Evolutionary conservation across 106 monocot species (phyloP), one percentile per base, ranked within the genome.

Genomic region (Phalaenopsis aphrodite): DNA sequence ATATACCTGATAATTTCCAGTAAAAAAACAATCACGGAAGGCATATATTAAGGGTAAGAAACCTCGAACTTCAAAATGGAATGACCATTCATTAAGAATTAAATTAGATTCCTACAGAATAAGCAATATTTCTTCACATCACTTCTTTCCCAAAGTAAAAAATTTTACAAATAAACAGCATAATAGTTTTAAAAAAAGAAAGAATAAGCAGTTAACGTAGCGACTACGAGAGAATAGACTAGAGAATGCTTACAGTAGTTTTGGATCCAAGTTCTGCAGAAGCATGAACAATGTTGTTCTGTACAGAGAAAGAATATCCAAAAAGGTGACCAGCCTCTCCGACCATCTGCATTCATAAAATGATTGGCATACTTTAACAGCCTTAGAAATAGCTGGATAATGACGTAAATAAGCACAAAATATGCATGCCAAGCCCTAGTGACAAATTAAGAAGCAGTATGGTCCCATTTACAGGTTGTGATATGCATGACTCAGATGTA

Each of bases 241-340:
- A 74, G 41, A 45, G 21, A 41, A 79, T 56, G 24, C 89, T 93
- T 79, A 99, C 99, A 57, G 95, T 99, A 72, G 99, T 95, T 93
- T 99, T 99, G 55, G 84, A 88, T 77, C 99, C 99, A 72, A 91
- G 89, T 67, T 93, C 85, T 47, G 92, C 91, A 75, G 99, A 93
- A 42, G 95, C 79, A 86, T 87, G 95, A 76, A 99, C 89, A 80
- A 99, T 86, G 69, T 95, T 99, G 80, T 99, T 99, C 69, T 99
- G 99, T 69, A 87, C 78, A 43, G 99, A 99, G 85, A 99, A 99
- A 78, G 88, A 88, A 83, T 93, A 91, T 48, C 99, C 99, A 78
- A 95, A 95, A 83, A 99, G 86, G 79, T 91, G 87, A 85, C 91
- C 93, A 52, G 95, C 93, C 67, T 99, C 99, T 75, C 99, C 99